A percentile compares a stretch with the other conserved stretches of the same genome.
Evolutionary conservation across 805 yeast species (phyloP).

Genomic region (Suhomyces canberraensis): DNA sequence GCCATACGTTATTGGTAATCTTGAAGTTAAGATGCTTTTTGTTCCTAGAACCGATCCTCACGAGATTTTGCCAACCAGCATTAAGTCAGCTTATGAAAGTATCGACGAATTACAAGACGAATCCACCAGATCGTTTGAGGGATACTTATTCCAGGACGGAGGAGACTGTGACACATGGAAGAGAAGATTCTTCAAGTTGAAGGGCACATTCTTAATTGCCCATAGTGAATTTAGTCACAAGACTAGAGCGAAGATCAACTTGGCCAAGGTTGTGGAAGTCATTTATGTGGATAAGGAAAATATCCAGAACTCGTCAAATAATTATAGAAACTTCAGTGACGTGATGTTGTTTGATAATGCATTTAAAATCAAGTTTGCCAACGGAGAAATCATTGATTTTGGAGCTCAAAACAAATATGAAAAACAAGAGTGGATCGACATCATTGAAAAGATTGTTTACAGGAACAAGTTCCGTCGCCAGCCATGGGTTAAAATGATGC

Average conservation of each 20-base stretch:
- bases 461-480: conserved; percentile 57
- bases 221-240: conserved; percentile 67
- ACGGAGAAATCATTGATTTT: conserved; percentile 80
- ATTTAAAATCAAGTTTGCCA: conserved; percentile 69
- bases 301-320: conserved; percentile 22
- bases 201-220: conserved; percentile 70
- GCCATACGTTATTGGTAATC: conserved; percentile 63
- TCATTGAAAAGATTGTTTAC: conserved; percentile 54
- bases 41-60: conserved; percentile 58
- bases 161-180: conserved; percentile 81
- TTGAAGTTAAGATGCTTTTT: conserved; percentile 66
- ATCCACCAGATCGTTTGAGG: conserved; percentile 43
- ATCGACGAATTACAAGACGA: conserved; percentile 31
- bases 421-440: conserved; percentile 62
- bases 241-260: conserved; percentile 72
- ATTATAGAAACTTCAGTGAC: conserved; percentile 66
- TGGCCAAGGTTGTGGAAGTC: conserved; percentile 61
- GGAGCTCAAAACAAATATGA: conserved; percentile 72
- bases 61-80: conserved; percentile 70
- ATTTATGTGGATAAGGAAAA: conserved; percentile 42
- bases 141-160: conserved; percentile 83
- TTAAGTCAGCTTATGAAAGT: conserved; percentile 44
- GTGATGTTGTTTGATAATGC: conserved; percentile 66
- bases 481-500: conserved; percentile 55
- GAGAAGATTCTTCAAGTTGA: conserved; percentile 69